Evolutionary conservation across 257 asterid genomes (phyloP).

Genomic region (Verbena officinalis): DNA sequence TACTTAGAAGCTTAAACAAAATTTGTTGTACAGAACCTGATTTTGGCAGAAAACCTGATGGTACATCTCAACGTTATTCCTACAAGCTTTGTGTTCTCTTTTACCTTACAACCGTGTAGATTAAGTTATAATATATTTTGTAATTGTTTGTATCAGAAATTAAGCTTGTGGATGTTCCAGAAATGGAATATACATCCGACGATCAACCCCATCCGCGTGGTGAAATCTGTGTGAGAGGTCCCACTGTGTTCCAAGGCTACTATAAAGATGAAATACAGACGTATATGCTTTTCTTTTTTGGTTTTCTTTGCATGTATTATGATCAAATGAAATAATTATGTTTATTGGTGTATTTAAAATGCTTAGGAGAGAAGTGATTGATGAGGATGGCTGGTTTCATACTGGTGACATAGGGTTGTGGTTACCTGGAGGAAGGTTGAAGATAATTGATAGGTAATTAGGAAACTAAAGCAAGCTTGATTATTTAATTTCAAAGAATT

Average conservation of each 20-base stretch:
- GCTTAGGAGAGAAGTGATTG: slow-evolving; percentile 71
- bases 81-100: too few relatives aligned
- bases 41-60: too few relatives aligned
- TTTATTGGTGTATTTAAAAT: not conserved
- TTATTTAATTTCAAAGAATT: not conserved
- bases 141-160: slow-evolving; percentile 44
- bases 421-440: slow-evolving; percentile 79
- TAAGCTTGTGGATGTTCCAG: slow-evolving; percentile 83
- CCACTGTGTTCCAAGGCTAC: slow-evolving; percentile 73
- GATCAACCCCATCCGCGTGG: slow-evolving; percentile 87
- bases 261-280: slow-evolving; percentile 68
- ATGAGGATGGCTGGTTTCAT: slow-evolving; percentile 77
- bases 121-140: not conserved
- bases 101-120: too few relatives aligned
- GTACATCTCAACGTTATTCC: too few relatives aligned
- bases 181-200: slow-evolving; percentile 74
- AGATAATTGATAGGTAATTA: slow-evolving; percentile 80
- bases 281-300: slow-evolving; percentile 29
- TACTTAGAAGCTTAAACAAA: too few relatives aligned
- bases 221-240: slow-evolving; percentile 87
- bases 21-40: too few relatives aligned
- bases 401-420: slow-evolving; percentile 87
- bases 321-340: not conserved
- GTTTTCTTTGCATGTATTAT: not conserved
- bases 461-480: not conserved